Evolutionary conservation across 2,329 filamentous ascomycete species (phyloP).

Genomic region (Aspergillus pseudonomiae): DNA sequence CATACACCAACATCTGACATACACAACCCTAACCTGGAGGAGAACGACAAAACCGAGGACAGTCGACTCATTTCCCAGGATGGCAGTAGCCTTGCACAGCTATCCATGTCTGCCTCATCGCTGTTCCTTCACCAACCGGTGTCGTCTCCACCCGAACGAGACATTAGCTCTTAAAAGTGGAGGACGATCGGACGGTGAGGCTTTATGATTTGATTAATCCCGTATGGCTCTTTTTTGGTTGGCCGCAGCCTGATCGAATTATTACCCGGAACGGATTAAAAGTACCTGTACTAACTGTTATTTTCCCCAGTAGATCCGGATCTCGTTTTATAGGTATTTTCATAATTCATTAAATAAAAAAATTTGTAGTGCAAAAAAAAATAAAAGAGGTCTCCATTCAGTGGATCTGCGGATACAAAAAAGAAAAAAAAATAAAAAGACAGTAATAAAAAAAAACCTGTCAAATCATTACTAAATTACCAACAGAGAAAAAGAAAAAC

Average conservation of each 20-base stretch:
- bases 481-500: conserved; percentile 44
- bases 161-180: conserved; percentile 12
- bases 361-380: neutral
- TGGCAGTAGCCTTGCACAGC: neutral
- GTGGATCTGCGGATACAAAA: conserved; percentile 36
- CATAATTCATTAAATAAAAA: conserved; percentile 3
- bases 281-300: conserved; percentile 12
- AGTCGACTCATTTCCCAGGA: neutral
- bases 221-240: conserved; percentile 5
- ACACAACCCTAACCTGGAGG: neutral
- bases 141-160: conserved; percentile 3
- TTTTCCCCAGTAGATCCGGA: conserved; percentile 9
- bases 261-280: conserved; percentile 17
- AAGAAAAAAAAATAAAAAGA: conserved; percentile 20
- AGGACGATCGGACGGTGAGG: conserved; percentile 16
- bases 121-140: conserved; percentile 1
- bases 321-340: conserved; percentile 8
- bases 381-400: conserved; percentile 13
- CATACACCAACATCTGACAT: neutral
- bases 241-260: neutral
- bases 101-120: neutral
- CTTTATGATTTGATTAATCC: conserved; percentile 14
- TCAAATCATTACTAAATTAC: conserved; percentile 32
- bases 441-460: conserved; percentile 20
- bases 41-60: neutral